Base-by-base conservation (phyloP, 371 early-diverging fungal genomes). In the Circinella umbellata region DNA sequence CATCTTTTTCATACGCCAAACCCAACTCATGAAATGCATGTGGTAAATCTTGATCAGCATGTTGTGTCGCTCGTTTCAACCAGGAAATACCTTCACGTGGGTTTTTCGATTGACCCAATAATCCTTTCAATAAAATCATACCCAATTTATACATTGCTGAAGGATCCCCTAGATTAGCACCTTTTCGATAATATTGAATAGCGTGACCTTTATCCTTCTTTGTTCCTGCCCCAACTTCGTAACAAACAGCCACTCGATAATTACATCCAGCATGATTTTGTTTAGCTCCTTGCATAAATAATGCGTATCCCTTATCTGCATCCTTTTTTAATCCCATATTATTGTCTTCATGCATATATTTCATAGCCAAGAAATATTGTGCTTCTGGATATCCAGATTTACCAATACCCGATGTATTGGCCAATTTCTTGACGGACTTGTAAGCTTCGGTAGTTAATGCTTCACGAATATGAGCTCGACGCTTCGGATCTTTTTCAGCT, bases 121-220 rank as follows among this genome's bases (percentile, higher is more conserved):
- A 69, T 4, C 96, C 96, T 70, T 93, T 91, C 70, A 95, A 73
- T 65, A 95, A 73, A 15, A 92, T 82, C 88, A 95, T 89, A 34
- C 72, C 98, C 95, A 96, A 81, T 80, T 97, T 98, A 87, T 95
- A 97, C 97, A 99, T 97, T 42, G 97, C 97, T 0, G 92, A 89
- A 17, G 93, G 91, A 71, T 98, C 96, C n/a, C 97, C 95, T 66
- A 95, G 79, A 47, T 93, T 91, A 10, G 99, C 98, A 0, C 97
- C 94, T 79, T 97, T 97, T 74, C 96, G 90, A 77, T 94, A 99
- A 74, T 93, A 96, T 70, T 95, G 94, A 20, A 97, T 87, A 0
- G 98, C 93, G 36, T 96, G 91, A 11, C 80, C 80, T 27, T 89
- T 85, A 74, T 99, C 98, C 5, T 91, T 82, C 67, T 94, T 94